These are phyloP conservation scores for Suillus placidus DNA, from an alignment of 768 basidiomycete genomes.

Conservation along the genomic window DNA sequence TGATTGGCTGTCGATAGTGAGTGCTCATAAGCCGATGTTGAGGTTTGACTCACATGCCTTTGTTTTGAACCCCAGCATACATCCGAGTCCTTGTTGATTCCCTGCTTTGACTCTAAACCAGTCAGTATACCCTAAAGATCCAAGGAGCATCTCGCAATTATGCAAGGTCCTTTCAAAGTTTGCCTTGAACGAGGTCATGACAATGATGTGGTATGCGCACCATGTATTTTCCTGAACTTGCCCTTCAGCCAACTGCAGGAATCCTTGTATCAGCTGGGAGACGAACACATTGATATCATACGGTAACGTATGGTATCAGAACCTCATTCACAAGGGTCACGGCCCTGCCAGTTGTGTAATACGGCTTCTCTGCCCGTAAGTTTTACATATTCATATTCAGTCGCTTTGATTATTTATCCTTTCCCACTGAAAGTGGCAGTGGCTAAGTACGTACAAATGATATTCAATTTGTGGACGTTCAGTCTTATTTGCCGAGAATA, in stretches of 20 bases:
- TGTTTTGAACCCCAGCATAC: background rate
- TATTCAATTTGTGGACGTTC: conserved; percentile 32
- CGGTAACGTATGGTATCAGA: conserved; percentile 9
- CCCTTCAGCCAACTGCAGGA: background rate
- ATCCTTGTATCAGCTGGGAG: conserved; percentile 3
- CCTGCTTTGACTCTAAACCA: background rate
- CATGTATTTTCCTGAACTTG: background rate
- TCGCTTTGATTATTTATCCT: conserved; percentile 31
- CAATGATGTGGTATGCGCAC: background rate
- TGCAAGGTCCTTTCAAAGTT: background rate
- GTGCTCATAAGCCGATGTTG: conserved; percentile 1
- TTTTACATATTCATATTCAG: background rate
- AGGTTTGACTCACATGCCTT: conserved; percentile 1
- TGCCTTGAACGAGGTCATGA: background rate
- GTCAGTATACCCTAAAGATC: conserved; percentile 9
- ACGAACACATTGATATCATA: conserved; percentile 14
- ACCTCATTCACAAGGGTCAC: conserved; percentile 20
- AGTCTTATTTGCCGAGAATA: conserved; percentile 42
- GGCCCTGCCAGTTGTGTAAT: conserved; percentile 31
- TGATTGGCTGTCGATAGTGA: conserved; percentile 1
- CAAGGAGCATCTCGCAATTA: background rate
- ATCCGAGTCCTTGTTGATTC: background rate
- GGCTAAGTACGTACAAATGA: conserved; percentile 47
- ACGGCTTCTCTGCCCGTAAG: conserved; percentile 25
- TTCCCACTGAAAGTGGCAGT: conserved; percentile 37